Evolutionary conservation across 2,329 filamentous ascomycete genomes (phyloP).

Genomic region (Geosmithia morbida): DNA sequence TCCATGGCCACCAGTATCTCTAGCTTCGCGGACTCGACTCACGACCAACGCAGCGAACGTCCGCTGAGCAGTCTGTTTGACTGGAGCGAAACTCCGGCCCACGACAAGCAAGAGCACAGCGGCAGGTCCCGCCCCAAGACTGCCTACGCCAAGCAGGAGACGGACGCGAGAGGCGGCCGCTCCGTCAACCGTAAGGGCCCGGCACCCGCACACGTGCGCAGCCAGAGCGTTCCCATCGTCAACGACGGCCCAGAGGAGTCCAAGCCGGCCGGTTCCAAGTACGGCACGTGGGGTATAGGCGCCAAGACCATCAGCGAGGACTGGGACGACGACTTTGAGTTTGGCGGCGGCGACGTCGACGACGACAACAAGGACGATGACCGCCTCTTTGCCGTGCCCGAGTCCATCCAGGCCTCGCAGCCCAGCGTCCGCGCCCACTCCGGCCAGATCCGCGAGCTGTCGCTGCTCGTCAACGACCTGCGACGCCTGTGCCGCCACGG

Average conservation of each 20-base stretch:
- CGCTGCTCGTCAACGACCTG: slow-evolving; percentile 67
- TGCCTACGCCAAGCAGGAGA: slow-evolving; percentile 61
- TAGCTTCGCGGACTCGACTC: slow-evolving; percentile 15
- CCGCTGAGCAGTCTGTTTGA: slow-evolving; percentile 61
- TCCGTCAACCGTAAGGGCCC: slow-evolving; percentile 51
- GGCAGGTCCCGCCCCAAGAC: slow-evolving; percentile 56
- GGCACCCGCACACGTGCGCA: slow-evolving; percentile 58
- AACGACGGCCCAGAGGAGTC: slow-evolving; percentile 44
- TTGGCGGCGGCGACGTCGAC: slow-evolving; percentile 32
- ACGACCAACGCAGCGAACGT: slow-evolving; percentile 23
- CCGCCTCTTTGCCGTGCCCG: slow-evolving; percentile 37
- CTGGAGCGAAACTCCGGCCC: slow-evolving; percentile 53
- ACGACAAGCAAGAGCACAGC: slow-evolving; percentile 45
- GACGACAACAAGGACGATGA: slow-evolving; percentile 20
- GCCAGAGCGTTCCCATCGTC: slow-evolving; percentile 65
- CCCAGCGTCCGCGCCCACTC: slow-evolving; percentile 73
- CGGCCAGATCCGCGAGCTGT: slow-evolving; percentile 69
- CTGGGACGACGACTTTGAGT: slow-evolving; percentile 85
- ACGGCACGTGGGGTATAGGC: slow-evolving; percentile 71
- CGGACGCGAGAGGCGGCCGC: slow-evolving; percentile 56
- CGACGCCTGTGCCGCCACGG: slow-evolving; percentile 64
- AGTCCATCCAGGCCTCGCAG: slow-evolving; percentile 68
- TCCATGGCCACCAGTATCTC: slow-evolving; percentile 39
- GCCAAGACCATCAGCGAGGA: slow-evolving; percentile 71
- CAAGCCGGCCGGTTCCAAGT: slow-evolving; percentile 48